phyloP scores from a whole-genome alignment of 805 yeast genomes.

The Metschnikowia lunata region DNA sequence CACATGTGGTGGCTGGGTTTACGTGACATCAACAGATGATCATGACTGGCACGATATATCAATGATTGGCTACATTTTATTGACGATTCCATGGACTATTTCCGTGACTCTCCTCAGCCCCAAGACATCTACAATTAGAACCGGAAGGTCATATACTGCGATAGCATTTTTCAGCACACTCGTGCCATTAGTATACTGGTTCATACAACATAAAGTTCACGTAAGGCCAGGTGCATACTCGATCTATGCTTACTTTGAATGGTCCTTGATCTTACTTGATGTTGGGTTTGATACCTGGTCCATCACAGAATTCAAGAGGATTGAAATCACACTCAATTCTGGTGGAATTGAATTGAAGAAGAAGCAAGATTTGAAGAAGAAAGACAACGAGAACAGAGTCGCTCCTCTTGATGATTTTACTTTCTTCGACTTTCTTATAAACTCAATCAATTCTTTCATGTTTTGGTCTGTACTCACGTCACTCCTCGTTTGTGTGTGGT shows the following conservation, averaged over 20 bases:
- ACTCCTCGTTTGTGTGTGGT: slow-evolving; percentile 85
- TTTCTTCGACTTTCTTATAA: slow-evolving; percentile 36
- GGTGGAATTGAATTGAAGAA: slow-evolving; percentile 3
- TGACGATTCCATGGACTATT: slow-evolving; percentile 89
- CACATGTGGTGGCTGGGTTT: slow-evolving; percentile 98
- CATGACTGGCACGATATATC: slow-evolving; percentile 95
- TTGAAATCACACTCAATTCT: slow-evolving; percentile 40
- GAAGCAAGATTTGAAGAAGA: not conserved
- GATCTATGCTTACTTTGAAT: slow-evolving; percentile 88
- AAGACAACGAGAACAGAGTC: not conserved
- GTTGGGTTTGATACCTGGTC: slow-evolving; percentile 82
- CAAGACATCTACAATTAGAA: slow-evolving; percentile 40
- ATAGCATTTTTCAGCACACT: slow-evolving; percentile 63
- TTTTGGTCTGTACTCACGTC: slow-evolving; percentile 86
- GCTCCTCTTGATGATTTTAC: slow-evolving; percentile 28
- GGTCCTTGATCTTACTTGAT: slow-evolving; percentile 83
- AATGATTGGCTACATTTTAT: slow-evolving; percentile 84
- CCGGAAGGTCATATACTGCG: slow-evolving; percentile 51
- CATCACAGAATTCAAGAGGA: slow-evolving; percentile 58
- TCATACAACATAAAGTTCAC: slow-evolving; percentile 89
- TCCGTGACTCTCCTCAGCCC: slow-evolving; percentile 53
- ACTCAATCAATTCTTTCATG: slow-evolving; percentile 61
- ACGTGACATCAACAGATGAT: slow-evolving; percentile 94
- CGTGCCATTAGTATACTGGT: slow-evolving; percentile 81
- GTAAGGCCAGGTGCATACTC: slow-evolving; percentile 92